Evolutionary conservation across 768 basidiomycete genomes (phyloP).

Genomic region (Crassisporium funariophilum): DNA sequence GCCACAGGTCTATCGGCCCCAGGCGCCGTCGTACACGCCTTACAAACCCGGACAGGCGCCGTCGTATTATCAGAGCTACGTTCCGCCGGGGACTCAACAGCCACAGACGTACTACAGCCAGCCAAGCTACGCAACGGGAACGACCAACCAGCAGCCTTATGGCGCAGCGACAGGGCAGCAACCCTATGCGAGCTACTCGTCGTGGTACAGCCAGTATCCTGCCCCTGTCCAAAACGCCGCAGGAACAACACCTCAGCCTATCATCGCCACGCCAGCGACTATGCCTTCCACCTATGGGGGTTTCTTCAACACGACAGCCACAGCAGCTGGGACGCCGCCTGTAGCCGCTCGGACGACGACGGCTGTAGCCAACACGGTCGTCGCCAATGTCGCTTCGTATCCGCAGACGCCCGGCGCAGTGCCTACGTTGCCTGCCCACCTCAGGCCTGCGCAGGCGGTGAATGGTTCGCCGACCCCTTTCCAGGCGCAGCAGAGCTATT

Average conservation of each 20-base stretch:
- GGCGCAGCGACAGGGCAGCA: slow-evolving; percentile 32
- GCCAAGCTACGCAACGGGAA: slow-evolving; percentile 34
- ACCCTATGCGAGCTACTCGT: slow-evolving; percentile 34
- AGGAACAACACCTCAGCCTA: slow-evolving; percentile 32
- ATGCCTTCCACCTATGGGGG: slow-evolving; percentile 30
- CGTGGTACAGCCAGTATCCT: slow-evolving; percentile 30
- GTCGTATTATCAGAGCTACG: slow-evolving; percentile 34
- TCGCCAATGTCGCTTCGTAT: slow-evolving; percentile 21
- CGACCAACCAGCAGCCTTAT: slow-evolving; percentile 38
- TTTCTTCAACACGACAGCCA: slow-evolving; percentile 38
- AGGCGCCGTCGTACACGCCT: slow-evolving; percentile 31
- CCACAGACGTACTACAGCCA: slow-evolving; percentile 38
- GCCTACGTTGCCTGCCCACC: slow-evolving; percentile 35
- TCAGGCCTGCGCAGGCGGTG: slow-evolving; percentile 23
- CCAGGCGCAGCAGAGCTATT: slow-evolving; percentile 26
- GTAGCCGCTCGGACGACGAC: slow-evolving; percentile 34
- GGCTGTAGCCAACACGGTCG: slow-evolving; percentile 58
- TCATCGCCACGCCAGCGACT: slow-evolving; percentile 21
- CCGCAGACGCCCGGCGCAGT: slow-evolving; percentile 9
- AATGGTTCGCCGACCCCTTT: slow-evolving; percentile 19
- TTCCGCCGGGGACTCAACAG: slow-evolving; percentile 23
- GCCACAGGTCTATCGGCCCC: slow-evolving; percentile 30
- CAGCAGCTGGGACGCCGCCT: slow-evolving; percentile 49
- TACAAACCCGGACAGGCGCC: slow-evolving; percentile 37
- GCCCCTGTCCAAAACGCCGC: slow-evolving; percentile 23